Evolutionary conservation across 2,329 filamentous ascomycete species (phyloP), one percentile per base, ranked within the genome.

Genomic region (Teratosphaeria pseudoeucalypti): DNA sequence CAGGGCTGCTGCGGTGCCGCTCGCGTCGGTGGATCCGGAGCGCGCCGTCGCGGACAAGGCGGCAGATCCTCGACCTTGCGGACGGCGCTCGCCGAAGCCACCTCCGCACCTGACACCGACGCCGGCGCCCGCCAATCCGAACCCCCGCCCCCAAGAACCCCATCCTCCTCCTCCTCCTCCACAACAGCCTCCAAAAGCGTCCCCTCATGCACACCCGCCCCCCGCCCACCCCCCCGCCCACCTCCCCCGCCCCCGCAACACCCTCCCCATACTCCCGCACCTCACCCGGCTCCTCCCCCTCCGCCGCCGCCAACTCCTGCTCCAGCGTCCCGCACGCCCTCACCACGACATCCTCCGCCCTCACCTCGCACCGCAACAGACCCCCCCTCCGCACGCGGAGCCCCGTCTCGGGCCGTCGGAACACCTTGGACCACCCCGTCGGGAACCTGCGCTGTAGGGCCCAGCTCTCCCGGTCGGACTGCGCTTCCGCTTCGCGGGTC

Each of bases 331-430:
- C 61, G 26, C 53, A 47, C 26, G 49, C 34, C 23, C 43, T 6
- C 10, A 58, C 59, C 19, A 60, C 43, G 3, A 70, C 61, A 49
- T 70, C 67, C 29, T 69, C 67, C 9, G 62, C 56, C 43, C 34
- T 56, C 19, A 71, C 62, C 55, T 70, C 67, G 10, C 34, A 26
- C 29, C 60, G 58, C 34, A 67, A 65, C 10, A 61, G 49, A 57
- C 66, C 66, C 9, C 56, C 57, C 19, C 27, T 32, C 23, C 55
- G 34, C 12, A 56, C 52, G 27, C 54, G 49, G 57, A 5, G 7
- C 29, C 64, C 57, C 52, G 62, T 58, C 64, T 58, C 58, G n/a
- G 60, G 64, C 27, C 62, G 57, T 19, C 29, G 6, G 23, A 23
- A 54, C 34, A 60, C 61, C 53, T 61, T 58, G 56, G 61, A 63